Base-by-base conservation (phyloP, 2,329 filamentous ascomycete genomes). In the Nemania serpens region DNA sequence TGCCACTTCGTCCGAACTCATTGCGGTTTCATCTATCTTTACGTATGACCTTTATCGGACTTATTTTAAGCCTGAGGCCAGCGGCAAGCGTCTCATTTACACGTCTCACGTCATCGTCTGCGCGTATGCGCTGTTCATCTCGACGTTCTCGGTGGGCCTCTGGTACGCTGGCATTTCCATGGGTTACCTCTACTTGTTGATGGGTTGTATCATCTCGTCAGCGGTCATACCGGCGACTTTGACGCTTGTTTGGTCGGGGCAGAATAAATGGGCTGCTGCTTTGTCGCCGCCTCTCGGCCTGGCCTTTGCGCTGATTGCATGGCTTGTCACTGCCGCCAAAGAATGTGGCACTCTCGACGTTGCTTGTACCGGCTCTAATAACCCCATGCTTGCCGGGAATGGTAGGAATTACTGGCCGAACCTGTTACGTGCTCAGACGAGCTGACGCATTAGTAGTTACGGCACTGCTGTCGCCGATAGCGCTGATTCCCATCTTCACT, bases 21-120 rank as follows among this genome's bases (percentile, higher is more conserved):
- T 97, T 59, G 91, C 93, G 2, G 91, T 96, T 1, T 94, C 90
- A 1, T 93, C 90, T 9, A 96, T 96, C 75, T 88, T 88, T 76
- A 96, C 92, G 0, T 96, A 95, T 73, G 92, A 96, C 71, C 83
- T 95, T 66, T 96, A 95, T 77, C 88, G 93, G 63, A 92, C 90
- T 1, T 96, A 96, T 74, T 84, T 96, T 78, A 89, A 95, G 65
- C 92, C 92, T 0, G 73, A 77, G 0, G 93, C 93, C 6, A 88
- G 84, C 53, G 92, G 93, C 17, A 88, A 85, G 70, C 84, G 84
- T 36, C 84, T 97, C 4, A 93, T 97, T 51, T 90, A 88, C 76
- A 89, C 93, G 77, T 91, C 86, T 25, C 91, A 97, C 74, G 76
- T 82, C 37, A 85, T 87, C 70, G 93, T 95, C 41, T 80, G 87